phyloP scores from a whole-genome alignment of 2,329 filamentous ascomycete species.

The Aspergillus japonicus region DNA sequence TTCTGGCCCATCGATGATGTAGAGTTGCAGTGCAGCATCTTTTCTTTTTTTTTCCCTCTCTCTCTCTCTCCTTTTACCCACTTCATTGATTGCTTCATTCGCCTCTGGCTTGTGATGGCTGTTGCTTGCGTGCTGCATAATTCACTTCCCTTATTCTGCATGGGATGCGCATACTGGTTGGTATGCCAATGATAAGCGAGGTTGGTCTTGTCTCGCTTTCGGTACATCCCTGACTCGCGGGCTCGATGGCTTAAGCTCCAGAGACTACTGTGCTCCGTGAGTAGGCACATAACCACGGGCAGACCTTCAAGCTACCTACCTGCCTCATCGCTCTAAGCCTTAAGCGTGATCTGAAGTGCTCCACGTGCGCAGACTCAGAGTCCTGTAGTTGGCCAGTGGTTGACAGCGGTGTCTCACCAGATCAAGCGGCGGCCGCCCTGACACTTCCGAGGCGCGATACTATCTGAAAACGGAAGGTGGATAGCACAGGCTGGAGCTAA shows the following conservation, averaged over 20 bases:
- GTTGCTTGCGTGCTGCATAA: not conserved
- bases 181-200: not conserved
- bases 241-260: not conserved
- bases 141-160: not conserved
- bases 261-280: not conserved
- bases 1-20: conserved; percentile 2
- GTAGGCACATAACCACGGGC: conserved; percentile 12
- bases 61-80: not conserved
- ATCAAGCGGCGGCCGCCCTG: not conserved
- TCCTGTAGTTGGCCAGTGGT: not conserved
- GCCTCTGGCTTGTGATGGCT: no score
- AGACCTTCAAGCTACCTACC: not conserved
- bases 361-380: conserved; percentile 18
- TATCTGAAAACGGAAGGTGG: not conserved
- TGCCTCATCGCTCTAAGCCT: not conserved
- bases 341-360: conserved; percentile 18
- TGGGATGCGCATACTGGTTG: not conserved
- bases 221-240: not conserved
- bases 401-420: conserved; percentile 5
- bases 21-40: not conserved
- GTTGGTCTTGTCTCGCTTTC: not conserved
- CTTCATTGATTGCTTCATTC: no score
- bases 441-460: not conserved
- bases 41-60: not conserved
- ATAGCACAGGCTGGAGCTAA: not conserved